Base-by-base conservation (phyloP, 257 asterid species). In the Leptodermis oblonga region DNA sequence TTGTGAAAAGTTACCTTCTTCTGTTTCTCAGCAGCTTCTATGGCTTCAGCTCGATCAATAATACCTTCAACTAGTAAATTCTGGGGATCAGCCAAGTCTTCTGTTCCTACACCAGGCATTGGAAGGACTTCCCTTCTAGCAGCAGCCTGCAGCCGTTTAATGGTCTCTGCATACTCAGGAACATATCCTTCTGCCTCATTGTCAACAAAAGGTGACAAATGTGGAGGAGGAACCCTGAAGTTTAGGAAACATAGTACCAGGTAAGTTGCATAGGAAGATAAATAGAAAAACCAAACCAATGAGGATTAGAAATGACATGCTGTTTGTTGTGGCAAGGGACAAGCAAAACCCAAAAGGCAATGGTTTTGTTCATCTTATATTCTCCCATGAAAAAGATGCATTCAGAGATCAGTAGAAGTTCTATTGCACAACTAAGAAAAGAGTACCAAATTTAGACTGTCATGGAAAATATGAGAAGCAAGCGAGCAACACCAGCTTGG, bases 171-270 rank as follows among this genome's bases (percentile, higher is more conserved):
- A 81, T 91, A 89, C 71, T 94, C 97, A 10, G 99, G 99, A 69
- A 94, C 79, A 78, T 94, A 92, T n/a, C 96, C 97, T 85, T 89
- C 99, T 36, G 85, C 95, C 74, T 91, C 97, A 79, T 89, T 94
- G 84, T 94, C 97, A 53, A 94, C 93, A 79, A 94, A 94, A 3
- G 99, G 99, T 76, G 97, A 94, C 81, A 94, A 85, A 74, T 94
- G 99, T 17, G 97, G 99, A 1, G 99, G 99, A 69, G 97, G 95
- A 68, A 91, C 82, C 84, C 99, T 94, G 96, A 52, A 6, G 15
- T 12, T 58, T 42, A 39, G 43, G 6, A 65, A 34, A 65, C 26
- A 36, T 22, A 53, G 12, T 15, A 23, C 25, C 31, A 49, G 28
- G 25, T 30, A 18, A 34, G 26, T 59, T 61, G 13, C 1, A 61